A percentile compares a stretch with the other conserved stretches of the same genome.
Evolutionary conservation across 108 stramenopile species (phyloP).

Genomic region (Skeletonema tropicum): DNA sequence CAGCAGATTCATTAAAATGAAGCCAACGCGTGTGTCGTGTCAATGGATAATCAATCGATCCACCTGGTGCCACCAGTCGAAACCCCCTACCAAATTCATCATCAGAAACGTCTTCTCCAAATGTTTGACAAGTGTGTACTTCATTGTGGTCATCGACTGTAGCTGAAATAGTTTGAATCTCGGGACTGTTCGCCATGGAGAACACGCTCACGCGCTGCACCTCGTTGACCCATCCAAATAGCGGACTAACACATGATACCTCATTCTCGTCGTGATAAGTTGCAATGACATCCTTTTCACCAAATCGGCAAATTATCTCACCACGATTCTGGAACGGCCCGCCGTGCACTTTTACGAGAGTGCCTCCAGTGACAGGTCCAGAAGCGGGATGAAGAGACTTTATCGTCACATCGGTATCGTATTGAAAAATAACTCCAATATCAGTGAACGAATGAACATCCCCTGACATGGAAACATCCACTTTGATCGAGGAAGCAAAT

Average conservation of each 20-base stretch:
- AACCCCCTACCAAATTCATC: slow-evolving; percentile 42
- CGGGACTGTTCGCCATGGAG: slow-evolving; percentile 41
- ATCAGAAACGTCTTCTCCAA: slow-evolving; percentile 20
- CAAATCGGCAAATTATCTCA: slow-evolving; percentile 45
- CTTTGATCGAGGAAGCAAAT: slow-evolving; percentile 18
- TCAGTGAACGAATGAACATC: slow-evolving; percentile 25
- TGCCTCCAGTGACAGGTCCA: slow-evolving; percentile 40
- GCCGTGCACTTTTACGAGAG: slow-evolving; percentile 31
- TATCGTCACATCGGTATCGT: slow-evolving; percentile 34
- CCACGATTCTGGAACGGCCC: slow-evolving; percentile 36
- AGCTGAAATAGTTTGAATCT: slow-evolving; percentile 49
- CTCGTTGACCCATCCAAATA: slow-evolving; percentile 39
- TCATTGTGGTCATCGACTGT: slow-evolving; percentile 39
- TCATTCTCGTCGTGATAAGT: slow-evolving; percentile 18
- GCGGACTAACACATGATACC: slow-evolving; percentile 36
- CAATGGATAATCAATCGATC: slow-evolving; percentile 27
- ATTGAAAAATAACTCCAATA: slow-evolving; percentile 32
- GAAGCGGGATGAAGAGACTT: slow-evolving; percentile 27
- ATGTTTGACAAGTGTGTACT: slow-evolving; percentile 28
- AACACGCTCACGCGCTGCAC: slow-evolving; percentile 49
- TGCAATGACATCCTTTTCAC: slow-evolving; percentile 35
- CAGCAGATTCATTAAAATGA: slow-evolving; percentile 36
- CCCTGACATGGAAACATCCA: slow-evolving; percentile 35
- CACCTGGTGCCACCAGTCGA: slow-evolving; percentile 35
- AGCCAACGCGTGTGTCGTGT: slow-evolving; percentile 36